Base-by-base conservation (phyloP, 108 stramenopile genomes). In the Stephanodiscus triporus region DNA sequence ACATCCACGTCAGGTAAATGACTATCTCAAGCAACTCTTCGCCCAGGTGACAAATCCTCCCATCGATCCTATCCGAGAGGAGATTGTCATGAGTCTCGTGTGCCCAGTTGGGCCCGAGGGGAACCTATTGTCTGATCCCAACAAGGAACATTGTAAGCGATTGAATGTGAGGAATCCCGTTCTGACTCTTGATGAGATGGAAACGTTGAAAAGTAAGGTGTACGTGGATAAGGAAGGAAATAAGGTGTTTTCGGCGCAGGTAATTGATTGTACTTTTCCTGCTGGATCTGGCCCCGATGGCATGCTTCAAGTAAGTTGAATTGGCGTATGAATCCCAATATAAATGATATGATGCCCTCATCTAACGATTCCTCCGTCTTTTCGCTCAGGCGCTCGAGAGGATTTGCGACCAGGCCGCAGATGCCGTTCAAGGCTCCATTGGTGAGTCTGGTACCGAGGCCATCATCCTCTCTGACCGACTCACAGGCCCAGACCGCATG, bases 11-110 rank as follows among this genome's bases (percentile, higher is more conserved):
- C 91, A 89, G 72, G 86, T 97, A 16, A 89, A 86, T 68, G 97
- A 98, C 73, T 99, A 98, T 81, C 97, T 99, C 89, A 99, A 99
- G 87, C 98, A 99, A 80, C 92, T 97, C 54, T 99, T 99, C 77
- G 98, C 98, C 0, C 93, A 98, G 78, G 98, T 99, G 54, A 99
- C 98, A 38, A 99, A 99, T 70, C 98, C 98, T 61, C 97, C 98
- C 13, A 99, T 99, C 72, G 98, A 99, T 73, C 97, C 98, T 1
- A 93, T 99, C 69, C 91, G 97, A 42, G 98, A 99, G 84, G 97
- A 97, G 80, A 95, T 96, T 76, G 97, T 98, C 59, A 99, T 99
- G 98, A 96, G 95, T 70, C 89, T 99, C 8, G 93, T 96, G 38
- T 97, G 96, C 72, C 94, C 96, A 8, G 95, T 99, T 43, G 98